A percentile compares a stretch with the other conserved stretches of the same genome.
Conservation (phyloP, 75 land plant genomes). For the Sequoia sempervirens region DNA sequence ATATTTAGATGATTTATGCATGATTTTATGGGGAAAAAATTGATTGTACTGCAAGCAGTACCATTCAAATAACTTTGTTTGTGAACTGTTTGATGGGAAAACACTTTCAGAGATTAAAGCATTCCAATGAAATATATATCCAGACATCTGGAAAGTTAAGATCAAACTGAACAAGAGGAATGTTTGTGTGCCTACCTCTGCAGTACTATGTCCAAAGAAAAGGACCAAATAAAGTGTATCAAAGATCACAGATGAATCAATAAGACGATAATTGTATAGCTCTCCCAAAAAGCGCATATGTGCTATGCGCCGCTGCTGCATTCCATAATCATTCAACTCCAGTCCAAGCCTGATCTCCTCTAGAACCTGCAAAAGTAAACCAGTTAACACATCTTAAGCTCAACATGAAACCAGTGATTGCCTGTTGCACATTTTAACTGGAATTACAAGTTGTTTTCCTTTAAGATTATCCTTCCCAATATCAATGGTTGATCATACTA, state of each 20-base stretch:
- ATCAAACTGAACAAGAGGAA: neutral
- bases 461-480: neutral
- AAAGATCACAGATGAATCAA: constrained; percentile 91
- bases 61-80: neutral
- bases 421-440: neutral
- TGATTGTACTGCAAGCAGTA: neutral
- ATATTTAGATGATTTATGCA: neutral
- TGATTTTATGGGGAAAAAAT: neutral
- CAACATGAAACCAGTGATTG: neutral
- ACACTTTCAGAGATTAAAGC: neutral
- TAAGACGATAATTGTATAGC: constrained; percentile 83
- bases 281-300: constrained; percentile 93
- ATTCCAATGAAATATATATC: neutral
- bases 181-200: constrained; percentile 57
- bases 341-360: constrained; percentile 88
- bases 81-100: neutral
- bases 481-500: neutral
- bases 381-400: neutral
- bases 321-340: constrained; percentile 92
- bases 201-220: constrained; percentile 76
- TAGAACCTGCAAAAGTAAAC: constrained; percentile 58
- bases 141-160: neutral
- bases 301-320: constrained; percentile 89
- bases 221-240: constrained; percentile 90
- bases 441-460: neutral